These are phyloP conservation scores for Bipolaris bicolor DNA, from an alignment of 2,329 filamentous ascomycete species.

Conservation along the genomic window DNA sequence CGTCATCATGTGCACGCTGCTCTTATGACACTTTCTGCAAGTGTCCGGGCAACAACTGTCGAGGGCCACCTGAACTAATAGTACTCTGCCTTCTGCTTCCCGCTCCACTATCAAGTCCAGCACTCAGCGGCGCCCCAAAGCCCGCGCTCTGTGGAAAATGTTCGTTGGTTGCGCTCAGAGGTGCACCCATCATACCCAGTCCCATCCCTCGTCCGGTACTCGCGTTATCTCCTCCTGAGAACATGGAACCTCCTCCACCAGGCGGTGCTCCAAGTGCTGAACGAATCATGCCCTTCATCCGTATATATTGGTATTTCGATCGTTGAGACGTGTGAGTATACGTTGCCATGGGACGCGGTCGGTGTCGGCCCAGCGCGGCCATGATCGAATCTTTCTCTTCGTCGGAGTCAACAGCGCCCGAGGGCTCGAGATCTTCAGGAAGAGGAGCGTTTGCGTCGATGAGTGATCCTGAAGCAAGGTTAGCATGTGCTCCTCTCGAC, in stretches of 20 bases:
- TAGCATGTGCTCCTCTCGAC: neutral
- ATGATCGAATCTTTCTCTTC: constrained; percentile 93
- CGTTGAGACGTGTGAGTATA: constrained; percentile 61
- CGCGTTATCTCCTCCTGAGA: constrained; percentile 32
- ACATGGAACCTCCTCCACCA: constrained; percentile 29
- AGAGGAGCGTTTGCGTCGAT: constrained; percentile 92
- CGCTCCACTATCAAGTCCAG: constrained; percentile 36
- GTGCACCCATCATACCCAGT: constrained; percentile 43
- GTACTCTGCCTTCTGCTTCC: constrained; percentile 40
- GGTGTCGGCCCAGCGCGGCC: constrained; percentile 73
- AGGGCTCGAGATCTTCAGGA: constrained; percentile 78
- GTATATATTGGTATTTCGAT: constrained; percentile 65
- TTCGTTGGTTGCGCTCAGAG: constrained; percentile 37
- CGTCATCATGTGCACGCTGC: constrained; percentile 29
- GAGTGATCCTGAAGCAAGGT: constrained; percentile 71
- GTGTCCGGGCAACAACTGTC: constrained; percentile 48
- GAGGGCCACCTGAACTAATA: constrained; percentile 38
- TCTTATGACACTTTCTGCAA: constrained; percentile 23
- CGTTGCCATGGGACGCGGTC: constrained; percentile 76
- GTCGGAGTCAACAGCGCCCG: constrained; percentile 82
- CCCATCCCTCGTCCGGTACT: constrained; percentile 32
- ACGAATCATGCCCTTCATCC: constrained; percentile 68
- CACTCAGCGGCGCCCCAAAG: constrained; percentile 39
- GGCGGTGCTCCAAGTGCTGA: constrained; percentile 61
- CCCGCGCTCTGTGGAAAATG: constrained; percentile 40